These are phyloP conservation scores for Xerocomus nothofagi DNA, from an alignment of 1,284 basidiomycete species.

Conservation along the genomic window DNA sequence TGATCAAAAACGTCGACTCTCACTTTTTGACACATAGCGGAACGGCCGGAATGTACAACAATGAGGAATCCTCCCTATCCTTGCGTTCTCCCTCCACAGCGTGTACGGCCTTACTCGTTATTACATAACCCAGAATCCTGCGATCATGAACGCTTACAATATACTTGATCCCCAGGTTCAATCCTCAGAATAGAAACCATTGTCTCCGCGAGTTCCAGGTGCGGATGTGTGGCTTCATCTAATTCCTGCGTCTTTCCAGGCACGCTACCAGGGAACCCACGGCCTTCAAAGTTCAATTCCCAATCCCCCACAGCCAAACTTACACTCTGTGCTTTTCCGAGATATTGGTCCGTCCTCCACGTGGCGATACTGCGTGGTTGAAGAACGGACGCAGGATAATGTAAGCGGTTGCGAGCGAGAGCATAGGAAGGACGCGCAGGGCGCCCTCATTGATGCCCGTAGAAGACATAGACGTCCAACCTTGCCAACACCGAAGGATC, in stretches of 20 bases:
- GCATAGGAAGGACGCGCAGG: conserved; percentile 55
- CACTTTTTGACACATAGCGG: conserved; percentile 69
- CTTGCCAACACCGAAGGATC: conserved; percentile 78
- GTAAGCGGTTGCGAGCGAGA: conserved; percentile 64
- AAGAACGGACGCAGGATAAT: conserved; percentile 78
- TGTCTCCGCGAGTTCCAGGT: conserved; percentile 57
- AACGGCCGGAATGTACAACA: conserved; percentile 79
- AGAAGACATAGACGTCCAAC: conserved; percentile 66
- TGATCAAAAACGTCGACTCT: conserved; percentile 12
- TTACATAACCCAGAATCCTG: background rate
- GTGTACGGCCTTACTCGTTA: conserved; percentile 49
- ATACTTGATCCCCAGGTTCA: conserved; percentile 75
- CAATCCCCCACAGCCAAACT: conserved; percentile 51
- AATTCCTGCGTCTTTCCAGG: conserved; percentile 68
- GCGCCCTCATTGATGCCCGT: conserved; percentile 71
- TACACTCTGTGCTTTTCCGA: background rate
- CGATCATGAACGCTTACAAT: conserved; percentile 46
- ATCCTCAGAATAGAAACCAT: conserved; percentile 55
- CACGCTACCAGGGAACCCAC: conserved; percentile 62
- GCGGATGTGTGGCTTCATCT: conserved; percentile 64
- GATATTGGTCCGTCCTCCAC: background rate
- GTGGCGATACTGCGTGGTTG: conserved; percentile 30
- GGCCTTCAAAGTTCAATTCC: conserved; percentile 58
- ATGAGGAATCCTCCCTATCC: conserved; percentile 67
- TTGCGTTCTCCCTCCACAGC: conserved; percentile 65